phyloP scores from a whole-genome alignment of 257 asterid species.

The Solanum arcanum region DNA sequence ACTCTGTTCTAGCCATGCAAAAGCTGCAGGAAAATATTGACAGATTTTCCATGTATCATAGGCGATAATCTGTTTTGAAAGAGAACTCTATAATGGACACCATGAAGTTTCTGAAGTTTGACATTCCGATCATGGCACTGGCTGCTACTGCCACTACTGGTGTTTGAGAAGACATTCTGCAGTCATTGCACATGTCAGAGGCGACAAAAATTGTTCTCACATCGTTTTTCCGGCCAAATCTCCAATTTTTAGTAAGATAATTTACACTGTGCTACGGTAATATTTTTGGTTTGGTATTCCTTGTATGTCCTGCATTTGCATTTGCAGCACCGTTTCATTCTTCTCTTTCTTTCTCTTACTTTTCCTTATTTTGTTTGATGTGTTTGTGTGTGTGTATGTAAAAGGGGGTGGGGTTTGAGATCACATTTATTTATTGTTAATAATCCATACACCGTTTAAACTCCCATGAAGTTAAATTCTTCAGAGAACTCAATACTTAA shows the following conservation, averaged over 20 bases:
- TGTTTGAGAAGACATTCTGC: slow-evolving; percentile 65
- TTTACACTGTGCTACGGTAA: background rate
- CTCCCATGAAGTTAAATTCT: background rate
- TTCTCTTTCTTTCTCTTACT: background rate
- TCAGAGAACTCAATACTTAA: background rate
- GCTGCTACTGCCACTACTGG: slow-evolving; percentile 62
- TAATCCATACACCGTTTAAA: background rate
- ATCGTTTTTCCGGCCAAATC: slow-evolving; percentile 67
- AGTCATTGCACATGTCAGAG: slow-evolving; percentile 57
- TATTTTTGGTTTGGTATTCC: background rate
- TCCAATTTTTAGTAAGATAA: slow-evolving; percentile 48
- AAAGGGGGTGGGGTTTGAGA: background rate
- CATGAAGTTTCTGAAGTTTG: slow-evolving; percentile 48
- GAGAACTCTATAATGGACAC: slow-evolving; percentile 42
- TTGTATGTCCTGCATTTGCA: background rate
- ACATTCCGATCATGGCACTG: slow-evolving; percentile 71
- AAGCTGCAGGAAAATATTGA: background rate
- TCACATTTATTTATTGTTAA: background rate
- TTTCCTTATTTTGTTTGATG: background rate
- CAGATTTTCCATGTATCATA: slow-evolving; percentile 9
- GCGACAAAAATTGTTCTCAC: slow-evolving; percentile 36
- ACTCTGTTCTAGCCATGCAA: background rate
- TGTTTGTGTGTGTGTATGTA: background rate
- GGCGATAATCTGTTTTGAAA: slow-evolving; percentile 54
- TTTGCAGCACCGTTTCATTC: background rate